These are phyloP conservation scores for Backusella morwellensis DNA, from an alignment of 192 early-diverging fungal species.

Conservation along the genomic window DNA sequence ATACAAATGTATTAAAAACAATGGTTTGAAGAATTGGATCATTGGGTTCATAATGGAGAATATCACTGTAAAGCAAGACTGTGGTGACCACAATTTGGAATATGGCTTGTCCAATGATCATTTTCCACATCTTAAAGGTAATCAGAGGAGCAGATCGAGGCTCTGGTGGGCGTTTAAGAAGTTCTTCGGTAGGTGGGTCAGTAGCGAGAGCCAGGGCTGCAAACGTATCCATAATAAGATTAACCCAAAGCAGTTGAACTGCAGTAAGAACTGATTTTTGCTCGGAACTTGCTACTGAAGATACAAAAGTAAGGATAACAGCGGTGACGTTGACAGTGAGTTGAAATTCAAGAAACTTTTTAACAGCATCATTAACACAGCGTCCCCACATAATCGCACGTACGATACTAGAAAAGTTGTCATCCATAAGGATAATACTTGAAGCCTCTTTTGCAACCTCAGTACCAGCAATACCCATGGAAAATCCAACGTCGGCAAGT, in stretches of 20 bases:
- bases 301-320: constrained; percentile 77
- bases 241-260: constrained; percentile 97
- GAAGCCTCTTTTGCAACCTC: constrained; percentile 99
- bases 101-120: constrained; percentile 91
- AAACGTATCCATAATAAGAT: constrained; percentile 99
- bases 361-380: constrained; percentile 93
- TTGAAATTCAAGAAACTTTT: constrained; percentile 99
- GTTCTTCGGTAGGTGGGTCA: constrained; percentile 85
- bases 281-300: constrained; percentile 59
- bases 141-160: constrained; percentile 79
- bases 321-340: constrained; percentile 96
- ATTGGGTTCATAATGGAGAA: constrained; percentile 50
- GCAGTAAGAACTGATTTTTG: constrained; percentile 88
- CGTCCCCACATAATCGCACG: constrained; percentile 98
- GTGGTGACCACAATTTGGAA: constrained; percentile 86
- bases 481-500: constrained; percentile 94
- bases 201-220: constrained; percentile 97
- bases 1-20: constrained; percentile 93
- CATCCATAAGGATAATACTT: constrained; percentile 95
- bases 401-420: constrained; percentile 97
- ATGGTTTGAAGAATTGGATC: constrained; percentile 61
- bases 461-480: constrained; percentile 99
- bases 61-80: constrained; percentile 64
- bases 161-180: constrained; percentile 87
- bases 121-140: constrained; percentile 91